Evolutionary conservation across 2,329 filamentous ascomycete genomes (phyloP).

Genomic region (Sordariomycetes sp.): DNA sequence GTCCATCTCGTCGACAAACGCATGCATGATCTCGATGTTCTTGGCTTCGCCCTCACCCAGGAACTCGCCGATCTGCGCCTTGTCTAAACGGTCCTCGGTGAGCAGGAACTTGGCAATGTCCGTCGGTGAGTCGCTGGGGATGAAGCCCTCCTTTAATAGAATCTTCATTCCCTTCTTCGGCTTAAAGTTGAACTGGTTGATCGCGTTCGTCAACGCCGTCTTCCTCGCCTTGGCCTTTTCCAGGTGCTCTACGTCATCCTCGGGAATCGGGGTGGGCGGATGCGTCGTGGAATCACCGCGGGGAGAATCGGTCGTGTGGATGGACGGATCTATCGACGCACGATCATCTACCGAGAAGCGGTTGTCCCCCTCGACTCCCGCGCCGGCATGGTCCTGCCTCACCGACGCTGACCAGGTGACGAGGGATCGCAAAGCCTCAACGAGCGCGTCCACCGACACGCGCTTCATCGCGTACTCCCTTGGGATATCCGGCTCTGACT

Average conservation of each 20-base stretch:
- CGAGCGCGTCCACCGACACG: slow-evolving; percentile 73
- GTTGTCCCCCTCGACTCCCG: slow-evolving; percentile 18
- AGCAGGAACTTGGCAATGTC: slow-evolving; percentile 79
- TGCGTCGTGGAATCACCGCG: slow-evolving; percentile 40
- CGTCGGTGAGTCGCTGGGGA: slow-evolving; percentile 60
- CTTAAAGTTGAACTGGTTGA: slow-evolving; percentile 94
- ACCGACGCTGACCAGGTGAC: slow-evolving; percentile 75
- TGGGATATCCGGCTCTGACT: slow-evolving; percentile 59
- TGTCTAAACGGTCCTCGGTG: slow-evolving; percentile 73
- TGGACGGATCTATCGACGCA: slow-evolving; percentile 52
- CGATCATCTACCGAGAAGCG: slow-evolving; percentile 17
- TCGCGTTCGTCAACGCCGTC: slow-evolving; percentile 78
- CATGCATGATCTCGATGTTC: slow-evolving; percentile 96
- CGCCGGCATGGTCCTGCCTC: slow-evolving; percentile 35
- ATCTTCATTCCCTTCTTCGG: slow-evolving; percentile 86
- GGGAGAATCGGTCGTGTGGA: slow-evolving; percentile 9
- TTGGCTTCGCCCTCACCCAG: slow-evolving; percentile 86
- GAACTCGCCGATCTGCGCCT: slow-evolving; percentile 85
- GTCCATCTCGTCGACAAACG: slow-evolving; percentile 92
- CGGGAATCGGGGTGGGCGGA: slow-evolving; percentile 49
- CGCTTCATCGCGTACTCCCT: slow-evolving; percentile 88
- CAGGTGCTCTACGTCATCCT: slow-evolving; percentile 89
- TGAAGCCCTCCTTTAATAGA: slow-evolving; percentile 75
- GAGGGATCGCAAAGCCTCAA: slow-evolving; percentile 78
- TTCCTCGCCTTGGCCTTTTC: slow-evolving; percentile 92